phyloP scores from a whole-genome alignment of 116 monocot species.

The Phalaenopsis hybrid region DNA sequence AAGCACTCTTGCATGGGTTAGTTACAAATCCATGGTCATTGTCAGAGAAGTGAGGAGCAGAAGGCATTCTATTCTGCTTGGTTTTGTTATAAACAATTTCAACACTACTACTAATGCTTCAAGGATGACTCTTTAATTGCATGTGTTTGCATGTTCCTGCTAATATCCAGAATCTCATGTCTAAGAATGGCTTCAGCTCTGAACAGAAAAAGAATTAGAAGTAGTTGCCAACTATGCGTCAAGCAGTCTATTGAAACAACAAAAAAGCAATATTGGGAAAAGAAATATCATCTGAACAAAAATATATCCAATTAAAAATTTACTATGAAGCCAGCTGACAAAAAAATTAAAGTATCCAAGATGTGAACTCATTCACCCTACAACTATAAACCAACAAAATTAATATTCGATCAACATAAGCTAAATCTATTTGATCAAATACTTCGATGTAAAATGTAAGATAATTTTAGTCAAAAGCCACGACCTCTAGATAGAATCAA shows the following conservation, averaged over 20 bases:
- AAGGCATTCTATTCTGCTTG: constrained; percentile 31
- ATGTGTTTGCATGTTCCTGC: constrained; percentile 8
- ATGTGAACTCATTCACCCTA: background rate
- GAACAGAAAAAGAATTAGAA: background rate
- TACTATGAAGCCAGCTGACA: background rate
- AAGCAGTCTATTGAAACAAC: no score
- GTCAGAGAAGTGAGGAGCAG: background rate
- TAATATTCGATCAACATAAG: no score
- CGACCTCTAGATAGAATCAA: no score
- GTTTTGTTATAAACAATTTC: constrained; percentile 7
- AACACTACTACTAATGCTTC: constrained; percentile 41
- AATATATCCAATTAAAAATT: no score
- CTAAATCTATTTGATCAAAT: no score
- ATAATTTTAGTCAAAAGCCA: no score
- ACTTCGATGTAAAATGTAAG: no score
- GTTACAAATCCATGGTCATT: background rate
- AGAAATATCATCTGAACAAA: no score
- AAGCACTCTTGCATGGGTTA: background rate
- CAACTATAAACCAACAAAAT: background rate
- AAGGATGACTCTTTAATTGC: constrained; percentile 27
- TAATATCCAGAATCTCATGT: background rate
- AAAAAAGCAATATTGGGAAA: no score
- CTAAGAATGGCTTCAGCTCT: background rate
- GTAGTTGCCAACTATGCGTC: no score
- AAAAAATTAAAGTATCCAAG: background rate